These are phyloP conservation scores for Aureobasidium musti DNA, from an alignment of 2,329 filamentous ascomycete species.

Conservation along the genomic window DNA sequence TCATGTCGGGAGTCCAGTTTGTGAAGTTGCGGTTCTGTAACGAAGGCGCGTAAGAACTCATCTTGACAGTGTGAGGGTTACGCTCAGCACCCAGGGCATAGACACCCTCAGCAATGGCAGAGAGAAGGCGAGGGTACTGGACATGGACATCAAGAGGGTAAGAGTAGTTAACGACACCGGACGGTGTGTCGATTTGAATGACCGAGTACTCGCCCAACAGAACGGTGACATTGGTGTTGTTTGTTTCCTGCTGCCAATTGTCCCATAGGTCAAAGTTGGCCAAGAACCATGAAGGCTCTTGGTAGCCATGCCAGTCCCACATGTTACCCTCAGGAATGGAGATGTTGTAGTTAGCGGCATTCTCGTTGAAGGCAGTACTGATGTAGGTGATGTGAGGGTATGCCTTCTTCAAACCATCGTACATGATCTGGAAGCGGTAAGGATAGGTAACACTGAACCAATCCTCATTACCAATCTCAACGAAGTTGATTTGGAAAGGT, in stretches of 20 bases:
- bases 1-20: constrained; percentile 42
- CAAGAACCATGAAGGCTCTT: constrained; percentile 46
- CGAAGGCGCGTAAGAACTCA: constrained; percentile 39
- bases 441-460: constrained; percentile 46
- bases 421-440: constrained; percentile 60
- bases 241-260: constrained; percentile 40
- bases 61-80: constrained; percentile 38
- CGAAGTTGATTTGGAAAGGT: constrained; percentile 61
- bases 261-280: constrained; percentile 48
- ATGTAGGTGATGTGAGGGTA: constrained; percentile 60
- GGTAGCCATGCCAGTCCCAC: constrained; percentile 50
- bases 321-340: constrained; percentile 41
- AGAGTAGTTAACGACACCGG: constrained; percentile 36
- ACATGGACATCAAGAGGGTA: constrained; percentile 35
- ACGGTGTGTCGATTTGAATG: constrained; percentile 39
- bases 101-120: constrained; percentile 39
- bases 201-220: constrained; percentile 37
- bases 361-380: constrained; percentile 37
- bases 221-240: constrained; percentile 34
- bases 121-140: constrained; percentile 37
- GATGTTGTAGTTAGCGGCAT: constrained; percentile 39
- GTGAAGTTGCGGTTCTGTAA: constrained; percentile 41
- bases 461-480: constrained; percentile 69
- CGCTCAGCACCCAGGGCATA: constrained; percentile 39
- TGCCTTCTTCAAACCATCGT: constrained; percentile 57